These are phyloP conservation scores for Blastobotrys muscicola DNA, from an alignment of 805 yeast species.

Conservation along the genomic window DNA sequence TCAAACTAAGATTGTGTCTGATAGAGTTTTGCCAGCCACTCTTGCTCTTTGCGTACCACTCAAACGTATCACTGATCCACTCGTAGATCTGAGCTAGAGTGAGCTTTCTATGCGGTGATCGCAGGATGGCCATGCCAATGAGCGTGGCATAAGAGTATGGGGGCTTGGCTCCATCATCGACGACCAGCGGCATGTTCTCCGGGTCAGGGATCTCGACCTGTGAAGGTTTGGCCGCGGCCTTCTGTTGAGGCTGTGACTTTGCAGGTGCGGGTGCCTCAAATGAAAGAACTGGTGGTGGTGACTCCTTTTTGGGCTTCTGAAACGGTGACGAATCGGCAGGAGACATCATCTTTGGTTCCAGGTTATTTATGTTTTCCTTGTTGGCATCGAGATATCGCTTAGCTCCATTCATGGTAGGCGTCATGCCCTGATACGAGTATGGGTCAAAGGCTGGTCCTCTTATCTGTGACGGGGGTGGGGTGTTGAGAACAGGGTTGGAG, in stretches of 20 bases:
- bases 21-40: conserved; percentile 98
- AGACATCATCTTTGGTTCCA: conserved; percentile 9
- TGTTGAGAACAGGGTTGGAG: conserved; percentile 11
- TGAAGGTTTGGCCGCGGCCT: background rate
- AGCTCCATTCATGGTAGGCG: conserved; percentile 1
- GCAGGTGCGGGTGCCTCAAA: background rate
- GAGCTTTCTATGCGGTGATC: conserved; percentile 62
- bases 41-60: conserved; percentile 72
- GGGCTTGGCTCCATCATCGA: conserved; percentile 64
- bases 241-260: background rate
- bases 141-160: conserved; percentile 90
- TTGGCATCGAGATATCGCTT: background rate
- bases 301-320: conserved; percentile 4
- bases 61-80: conserved; percentile 86
- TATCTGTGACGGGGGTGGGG: conserved; percentile 16
- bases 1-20: conserved; percentile 84
- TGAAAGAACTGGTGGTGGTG: background rate
- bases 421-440: background rate
- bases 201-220: conserved; percentile 8
- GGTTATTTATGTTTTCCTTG: conserved; percentile 4
- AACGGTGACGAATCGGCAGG: conserved; percentile 15
- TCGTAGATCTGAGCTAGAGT: conserved; percentile 77
- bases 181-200: conserved; percentile 31
- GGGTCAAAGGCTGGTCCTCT: conserved; percentile 2
- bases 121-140: conserved; percentile 85